A percentile compares a stretch with the other conserved stretches of the same genome.
Conservation (phyloP, 2,329 filamentous ascomycete genomes). For the Orbilia brochopaga region DNA sequence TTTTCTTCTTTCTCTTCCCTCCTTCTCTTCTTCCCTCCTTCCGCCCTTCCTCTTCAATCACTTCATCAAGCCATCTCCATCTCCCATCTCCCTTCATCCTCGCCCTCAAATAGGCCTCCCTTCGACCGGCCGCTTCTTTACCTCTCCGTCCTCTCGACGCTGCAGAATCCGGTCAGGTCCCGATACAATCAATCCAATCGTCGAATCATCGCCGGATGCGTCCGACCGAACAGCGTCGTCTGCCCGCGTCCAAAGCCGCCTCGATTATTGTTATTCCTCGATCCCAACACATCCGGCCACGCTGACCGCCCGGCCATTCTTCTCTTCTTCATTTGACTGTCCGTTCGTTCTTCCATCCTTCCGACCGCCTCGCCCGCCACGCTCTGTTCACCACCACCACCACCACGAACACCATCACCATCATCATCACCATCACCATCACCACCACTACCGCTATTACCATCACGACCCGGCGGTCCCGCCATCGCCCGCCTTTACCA, state of each 20-base stretch:
- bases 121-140: background rate
- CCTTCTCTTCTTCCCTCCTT: background rate
- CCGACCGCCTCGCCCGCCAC: background rate
- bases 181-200: no score
- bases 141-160: background rate
- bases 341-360: background rate
- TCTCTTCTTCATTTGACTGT: background rate
- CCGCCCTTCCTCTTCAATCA: conserved; percentile 10
- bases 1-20: background rate
- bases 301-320: background rate
- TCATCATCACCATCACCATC: background rate
- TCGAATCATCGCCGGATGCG: no score
- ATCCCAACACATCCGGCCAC: background rate
- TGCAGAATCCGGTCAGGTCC: no score
- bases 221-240: no score
- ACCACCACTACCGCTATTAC: background rate
- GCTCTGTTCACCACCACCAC: background rate
- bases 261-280: background rate
- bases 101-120: no score
- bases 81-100: conserved; percentile 10
- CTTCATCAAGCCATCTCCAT: background rate
- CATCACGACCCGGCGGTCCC: background rate
- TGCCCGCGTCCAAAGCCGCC: no score
- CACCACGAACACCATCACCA: background rate
- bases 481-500: background rate